A percentile compares a stretch with the other conserved stretches of the same genome.
These are phyloP conservation scores for Phaffomyces thermotolerans DNA, from an alignment of 805 yeast species.

Conservation along the genomic window DNA sequence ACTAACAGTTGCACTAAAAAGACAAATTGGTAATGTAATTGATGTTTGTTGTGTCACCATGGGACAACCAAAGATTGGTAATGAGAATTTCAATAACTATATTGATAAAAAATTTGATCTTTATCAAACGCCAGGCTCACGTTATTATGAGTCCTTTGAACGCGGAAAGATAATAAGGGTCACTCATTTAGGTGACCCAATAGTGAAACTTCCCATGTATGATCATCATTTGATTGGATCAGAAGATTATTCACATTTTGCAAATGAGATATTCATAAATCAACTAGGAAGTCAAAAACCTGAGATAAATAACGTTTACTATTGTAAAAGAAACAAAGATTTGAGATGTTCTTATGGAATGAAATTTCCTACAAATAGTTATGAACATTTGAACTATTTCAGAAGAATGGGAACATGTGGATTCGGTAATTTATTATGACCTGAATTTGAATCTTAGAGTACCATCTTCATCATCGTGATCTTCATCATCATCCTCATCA, in stretches of 20 bases:
- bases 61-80: conserved; percentile 25
- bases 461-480: conserved; percentile 28
- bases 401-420: conserved; percentile 25
- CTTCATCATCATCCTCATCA: conserved; percentile 12
- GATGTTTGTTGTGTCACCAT: conserved; percentile 12
- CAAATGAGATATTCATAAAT: conserved; percentile 20
- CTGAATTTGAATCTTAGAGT: conserved; percentile 30
- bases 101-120: conserved; percentile 9
- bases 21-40: not conserved
- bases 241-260: conserved; percentile 14
- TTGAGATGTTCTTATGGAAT: conserved; percentile 38
- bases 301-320: conserved; percentile 52
- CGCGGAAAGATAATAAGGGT: conserved; percentile 12
- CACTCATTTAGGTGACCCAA: conserved; percentile 22
- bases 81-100: conserved; percentile 11
- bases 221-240: conserved; percentile 11
- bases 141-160: not conserved
- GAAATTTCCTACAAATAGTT: conserved; percentile 14
- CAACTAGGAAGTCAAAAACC: conserved; percentile 16
- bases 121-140: not conserved
- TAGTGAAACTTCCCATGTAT: conserved; percentile 20
- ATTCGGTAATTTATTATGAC: conserved; percentile 7
- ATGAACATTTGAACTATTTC: conserved; percentile 24
- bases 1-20: conserved; percentile 6
- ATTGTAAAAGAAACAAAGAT: conserved; percentile 59